Conservation (phyloP, 768 basidiomycete genomes). For the Calocybe indica region DNA sequence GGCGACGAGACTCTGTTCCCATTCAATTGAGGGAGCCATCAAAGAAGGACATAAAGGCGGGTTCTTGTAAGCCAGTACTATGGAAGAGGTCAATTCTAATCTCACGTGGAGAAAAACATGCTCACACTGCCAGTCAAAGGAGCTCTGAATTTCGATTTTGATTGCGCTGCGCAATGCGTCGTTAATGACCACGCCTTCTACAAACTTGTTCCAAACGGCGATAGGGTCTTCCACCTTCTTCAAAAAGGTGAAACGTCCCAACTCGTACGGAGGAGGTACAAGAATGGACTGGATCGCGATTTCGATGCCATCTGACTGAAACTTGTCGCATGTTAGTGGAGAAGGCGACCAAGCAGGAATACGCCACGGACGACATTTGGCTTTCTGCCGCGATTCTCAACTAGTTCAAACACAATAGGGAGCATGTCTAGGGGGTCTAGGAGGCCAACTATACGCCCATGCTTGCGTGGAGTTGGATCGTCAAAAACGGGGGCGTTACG, state of each 20-base stretch:
- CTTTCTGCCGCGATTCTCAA: conserved; percentile 5
- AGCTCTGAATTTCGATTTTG: conserved; percentile 36
- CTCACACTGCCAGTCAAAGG: conserved; percentile 39
- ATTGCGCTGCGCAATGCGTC: conserved; percentile 26
- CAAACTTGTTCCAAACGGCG: conserved; percentile 37
- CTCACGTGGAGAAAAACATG: background rate
- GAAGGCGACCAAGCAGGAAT: no score
- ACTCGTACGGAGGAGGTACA: conserved; percentile 31
- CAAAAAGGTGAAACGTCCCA: conserved; percentile 21
- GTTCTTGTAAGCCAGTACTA: conserved; percentile 31
- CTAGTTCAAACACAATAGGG: conserved; percentile 33
- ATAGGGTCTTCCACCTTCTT: conserved; percentile 25
- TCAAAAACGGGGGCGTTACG: conserved; percentile 39
- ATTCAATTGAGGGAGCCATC: conserved; percentile 37
- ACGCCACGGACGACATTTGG: no score
- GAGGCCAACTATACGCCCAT: conserved; percentile 38
- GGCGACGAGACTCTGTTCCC: conserved; percentile 54
- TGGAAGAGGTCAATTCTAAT: background rate
- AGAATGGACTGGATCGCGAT: conserved; percentile 24
- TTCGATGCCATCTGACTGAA: conserved; percentile 17
- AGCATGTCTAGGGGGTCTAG: conserved; percentile 57
- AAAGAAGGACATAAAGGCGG: conserved; percentile 38
- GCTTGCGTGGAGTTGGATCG: conserved; percentile 17
- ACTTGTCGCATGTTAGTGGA: background rate
- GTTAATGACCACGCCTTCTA: conserved; percentile 27